Percentiles rank a stretch among this genome's conserved stretches.
phyloP scores from a whole-genome alignment of 345 rosid genomes.

The Clausena lansium region DNA sequence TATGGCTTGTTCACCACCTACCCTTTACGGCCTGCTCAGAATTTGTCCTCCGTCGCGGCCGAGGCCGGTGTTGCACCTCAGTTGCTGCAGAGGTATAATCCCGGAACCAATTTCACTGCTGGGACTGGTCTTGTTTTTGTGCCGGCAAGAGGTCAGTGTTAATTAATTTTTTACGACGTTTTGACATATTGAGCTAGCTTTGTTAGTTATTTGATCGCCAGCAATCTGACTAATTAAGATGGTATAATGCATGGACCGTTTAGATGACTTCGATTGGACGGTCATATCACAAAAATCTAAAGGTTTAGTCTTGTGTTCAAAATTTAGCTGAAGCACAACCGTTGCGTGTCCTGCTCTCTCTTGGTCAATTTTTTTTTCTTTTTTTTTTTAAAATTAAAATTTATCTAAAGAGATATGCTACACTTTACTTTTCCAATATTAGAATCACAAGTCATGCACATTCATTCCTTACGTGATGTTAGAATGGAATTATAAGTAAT shows the following conservation, averaged over 20 bases:
- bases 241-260: neutral
- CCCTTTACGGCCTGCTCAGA: constrained; percentile 37
- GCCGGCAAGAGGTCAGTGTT: constrained; percentile 48
- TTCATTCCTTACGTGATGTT: no score
- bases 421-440: no score
- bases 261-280: neutral
- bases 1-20: constrained; percentile 45
- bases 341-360: no score
- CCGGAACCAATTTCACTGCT: constrained; percentile 28
- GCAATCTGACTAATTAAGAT: neutral
- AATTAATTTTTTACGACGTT: no score
- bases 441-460: no score
- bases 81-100: constrained; percentile 36
- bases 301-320: no score
- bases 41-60: constrained; percentile 24
- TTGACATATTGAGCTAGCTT: neutral
- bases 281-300: neutral
- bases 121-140: constrained; percentile 43
- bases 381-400: no score
- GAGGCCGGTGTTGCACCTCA: constrained; percentile 22
- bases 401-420: no score
- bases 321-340: no score
- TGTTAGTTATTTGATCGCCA: neutral
- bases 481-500: no score
- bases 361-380: no score